phyloP scores from a whole-genome alignment of 208 protist species.

The Phytomonas francai region DNA sequence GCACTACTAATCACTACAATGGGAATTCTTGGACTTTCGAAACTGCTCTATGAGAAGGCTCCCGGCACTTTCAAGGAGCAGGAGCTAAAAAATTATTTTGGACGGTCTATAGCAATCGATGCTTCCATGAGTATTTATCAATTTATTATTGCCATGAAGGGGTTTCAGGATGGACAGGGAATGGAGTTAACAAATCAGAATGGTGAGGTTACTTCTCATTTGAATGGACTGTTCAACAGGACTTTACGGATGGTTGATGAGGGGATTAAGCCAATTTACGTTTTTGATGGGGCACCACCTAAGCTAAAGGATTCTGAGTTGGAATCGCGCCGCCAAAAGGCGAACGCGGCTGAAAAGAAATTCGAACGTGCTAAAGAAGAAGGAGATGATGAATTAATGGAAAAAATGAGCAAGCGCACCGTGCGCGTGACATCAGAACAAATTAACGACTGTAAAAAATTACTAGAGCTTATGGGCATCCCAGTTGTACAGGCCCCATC shows the following conservation, averaged over 20 bases:
- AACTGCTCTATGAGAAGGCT: slow-evolving; percentile 94
- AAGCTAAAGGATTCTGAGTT: slow-evolving; percentile 94
- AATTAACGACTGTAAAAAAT: slow-evolving; percentile 97
- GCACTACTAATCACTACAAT: slow-evolving; percentile 39
- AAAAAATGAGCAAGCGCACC: slow-evolving; percentile 93
- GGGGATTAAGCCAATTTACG: slow-evolving; percentile 98
- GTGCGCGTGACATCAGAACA: slow-evolving; percentile 93
- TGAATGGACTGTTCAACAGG: slow-evolving; percentile 96
- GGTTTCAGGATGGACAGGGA: slow-evolving; percentile 78
- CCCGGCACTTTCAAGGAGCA: slow-evolving; percentile 87
- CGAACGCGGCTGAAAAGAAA: slow-evolving; percentile 88
- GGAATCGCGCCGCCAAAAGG: slow-evolving; percentile 84
- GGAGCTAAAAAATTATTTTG: slow-evolving; percentile 96
- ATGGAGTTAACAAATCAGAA: slow-evolving; percentile 93
- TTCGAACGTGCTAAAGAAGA: slow-evolving; percentile 88
- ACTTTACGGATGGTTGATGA: slow-evolving; percentile 97
- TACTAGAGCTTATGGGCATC: slow-evolving; percentile 98
- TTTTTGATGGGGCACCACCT: slow-evolving; percentile 99
- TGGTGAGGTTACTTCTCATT: slow-evolving; percentile 97
- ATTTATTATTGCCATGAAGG: slow-evolving; percentile 97
- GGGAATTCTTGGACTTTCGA: slow-evolving; percentile 96
- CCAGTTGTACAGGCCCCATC: slow-evolving; percentile 95
- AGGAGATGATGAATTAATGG: slow-evolving; percentile 87
- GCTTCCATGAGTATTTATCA: slow-evolving; percentile 99
- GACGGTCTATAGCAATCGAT: slow-evolving; percentile 98